Evolutionary conservation across 805 yeast species (phyloP), one percentile per base, ranked within the genome.

Genomic region (Cyberlindnera amylophila): DNA sequence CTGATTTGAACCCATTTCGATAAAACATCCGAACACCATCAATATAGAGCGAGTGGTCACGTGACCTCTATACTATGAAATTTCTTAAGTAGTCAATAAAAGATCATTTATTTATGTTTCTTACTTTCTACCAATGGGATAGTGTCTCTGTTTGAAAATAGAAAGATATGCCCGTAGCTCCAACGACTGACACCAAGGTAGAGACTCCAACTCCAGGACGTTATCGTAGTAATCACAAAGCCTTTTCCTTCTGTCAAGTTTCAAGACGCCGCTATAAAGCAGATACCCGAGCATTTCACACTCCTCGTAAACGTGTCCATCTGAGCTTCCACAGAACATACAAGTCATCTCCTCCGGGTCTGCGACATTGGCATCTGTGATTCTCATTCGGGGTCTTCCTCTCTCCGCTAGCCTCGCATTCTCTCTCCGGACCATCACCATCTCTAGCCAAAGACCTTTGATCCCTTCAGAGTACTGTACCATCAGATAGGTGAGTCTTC

Each of bases 151-250:
- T 21, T 9, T 21, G 24, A 21, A 21, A 9, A 21, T 21, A 6
- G 24, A 21, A 28, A 36, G 17, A n/a, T 36, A 36, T 3, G 32
- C 39, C n/a, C 33, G 28, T n/a, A 36, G 14, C 39, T 36, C 33
- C 23, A 12, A 6, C 5, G 39, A 36, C 15, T 18, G 32, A 15
- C 39, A 36, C 39, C 39, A 36, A 4, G 39, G 39, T n/a, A 29
- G 14, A 5, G 33, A 35, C 18, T 27, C 38, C 12, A 35, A 35
- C 23, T 28, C 32, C 23, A 35, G 5, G 17, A 28, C 30, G 12
- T 26, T 35, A 4, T 21, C 28, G 16, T 27, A 27, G 32, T 27
- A 9, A 16, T 35, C 38, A 27, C 38, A 35, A 3, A 35, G 32
- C 14, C 26, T 26, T 11, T 12, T 26, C 4, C 27, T 28, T 4